Conservation (phyloP, 1,284 basidiomycete genomes). For the Papiliotrema nemorosa region DNA sequence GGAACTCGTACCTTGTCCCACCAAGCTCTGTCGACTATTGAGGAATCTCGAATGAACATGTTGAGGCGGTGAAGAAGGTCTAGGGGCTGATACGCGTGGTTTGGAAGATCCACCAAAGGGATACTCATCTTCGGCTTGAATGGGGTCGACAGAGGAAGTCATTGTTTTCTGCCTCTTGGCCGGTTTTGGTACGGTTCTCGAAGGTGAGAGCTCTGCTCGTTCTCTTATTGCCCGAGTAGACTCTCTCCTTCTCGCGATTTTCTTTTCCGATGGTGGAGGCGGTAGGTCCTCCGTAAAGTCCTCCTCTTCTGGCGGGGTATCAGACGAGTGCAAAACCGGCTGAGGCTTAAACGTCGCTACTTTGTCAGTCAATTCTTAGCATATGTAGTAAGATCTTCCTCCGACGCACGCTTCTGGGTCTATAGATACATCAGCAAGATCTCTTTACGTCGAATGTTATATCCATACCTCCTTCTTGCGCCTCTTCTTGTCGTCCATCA, state of each 20-base stretch:
- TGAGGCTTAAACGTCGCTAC: slow-evolving; percentile 34
- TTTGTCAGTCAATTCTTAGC: slow-evolving; percentile 8
- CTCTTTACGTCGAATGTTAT: no score
- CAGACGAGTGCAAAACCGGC: slow-evolving; percentile 28
- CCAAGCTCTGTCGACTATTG: no score
- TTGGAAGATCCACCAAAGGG: slow-evolving; percentile 2
- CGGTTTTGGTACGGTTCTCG: slow-evolving; percentile 2
- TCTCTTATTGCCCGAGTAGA: slow-evolving; percentile 31
- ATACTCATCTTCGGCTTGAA: no score
- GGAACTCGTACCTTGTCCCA: not conserved
- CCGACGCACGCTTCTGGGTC: not conserved
- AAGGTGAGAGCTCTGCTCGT: slow-evolving; percentile 21
- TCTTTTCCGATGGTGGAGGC: slow-evolving; percentile 41
- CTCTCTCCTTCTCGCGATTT: slow-evolving; percentile 37
- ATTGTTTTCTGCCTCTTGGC: slow-evolving; percentile 8
- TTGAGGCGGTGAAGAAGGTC: slow-evolving; percentile 30
- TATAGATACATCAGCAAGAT: not conserved
- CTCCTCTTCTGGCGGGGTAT: slow-evolving; percentile 28
- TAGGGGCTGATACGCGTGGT: slow-evolving; percentile 20
- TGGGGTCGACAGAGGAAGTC: not conserved
- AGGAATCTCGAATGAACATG: not conserved
- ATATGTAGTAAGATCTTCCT: slow-evolving; percentile 2
- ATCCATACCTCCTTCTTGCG: slow-evolving; percentile 20
- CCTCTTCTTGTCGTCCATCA: slow-evolving; percentile 20
- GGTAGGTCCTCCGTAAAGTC: slow-evolving; percentile 20